Evolutionary conservation across 345 rosid species (phyloP).

Genomic region (Clausena lansium): DNA sequence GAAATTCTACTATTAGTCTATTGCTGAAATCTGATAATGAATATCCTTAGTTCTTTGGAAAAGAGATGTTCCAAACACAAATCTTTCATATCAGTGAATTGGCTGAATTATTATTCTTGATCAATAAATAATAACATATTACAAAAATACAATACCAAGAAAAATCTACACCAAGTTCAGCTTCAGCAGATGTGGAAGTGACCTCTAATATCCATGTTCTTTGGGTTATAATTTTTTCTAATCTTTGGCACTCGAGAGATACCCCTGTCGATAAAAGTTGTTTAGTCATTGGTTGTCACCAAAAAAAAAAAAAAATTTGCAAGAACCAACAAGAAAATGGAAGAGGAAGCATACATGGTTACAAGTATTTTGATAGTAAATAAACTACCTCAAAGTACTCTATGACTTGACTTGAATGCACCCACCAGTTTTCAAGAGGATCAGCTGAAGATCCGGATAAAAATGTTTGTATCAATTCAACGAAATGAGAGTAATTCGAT

Average conservation of each 20-base stretch:
- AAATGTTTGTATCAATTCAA: no score
- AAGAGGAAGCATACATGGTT: neutral
- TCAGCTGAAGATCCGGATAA: no score
- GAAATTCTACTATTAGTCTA: no score
- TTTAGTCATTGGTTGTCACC: neutral
- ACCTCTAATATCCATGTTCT: constrained; percentile 85
- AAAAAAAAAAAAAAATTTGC: neutral
- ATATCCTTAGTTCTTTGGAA: no score
- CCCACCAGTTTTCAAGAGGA: no score
- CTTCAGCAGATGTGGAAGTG: constrained; percentile 58
- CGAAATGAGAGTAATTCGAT: no score
- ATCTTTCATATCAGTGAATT: neutral
- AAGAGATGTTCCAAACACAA: no score
- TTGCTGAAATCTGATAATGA: no score
- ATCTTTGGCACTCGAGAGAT: constrained; percentile 60
- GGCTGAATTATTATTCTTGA: no score
- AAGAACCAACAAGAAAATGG: neutral
- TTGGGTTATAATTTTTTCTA: constrained; percentile 66
- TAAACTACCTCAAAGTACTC: constrained; percentile 67
- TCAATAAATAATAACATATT: neutral
- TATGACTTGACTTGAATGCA: constrained; percentile 55
- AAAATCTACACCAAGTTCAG: constrained; percentile 61
- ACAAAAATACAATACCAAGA: constrained; percentile 1
- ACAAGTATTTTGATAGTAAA: neutral
- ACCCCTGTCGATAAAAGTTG: constrained; percentile 30